phyloP scores from a whole-genome alignment of 805 yeast genomes.

The Candida golubevii region DNA sequence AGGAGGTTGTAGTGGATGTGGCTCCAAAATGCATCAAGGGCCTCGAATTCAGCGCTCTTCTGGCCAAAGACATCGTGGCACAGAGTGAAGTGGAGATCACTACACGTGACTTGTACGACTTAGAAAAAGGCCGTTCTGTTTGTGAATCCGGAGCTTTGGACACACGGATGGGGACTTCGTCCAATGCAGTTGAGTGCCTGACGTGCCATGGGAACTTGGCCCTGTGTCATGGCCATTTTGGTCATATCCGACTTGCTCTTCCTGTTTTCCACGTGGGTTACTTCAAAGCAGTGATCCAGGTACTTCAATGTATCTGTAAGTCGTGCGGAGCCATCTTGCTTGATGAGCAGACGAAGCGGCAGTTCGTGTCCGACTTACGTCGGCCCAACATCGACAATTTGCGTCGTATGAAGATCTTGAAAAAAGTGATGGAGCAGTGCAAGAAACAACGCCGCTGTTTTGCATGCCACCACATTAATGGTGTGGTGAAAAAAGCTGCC shows the following conservation, averaged over 20 bases:
- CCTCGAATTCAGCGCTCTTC: slow-evolving; percentile 87
- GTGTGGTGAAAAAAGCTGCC: slow-evolving; percentile 95
- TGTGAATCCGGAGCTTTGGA: slow-evolving; percentile 86
- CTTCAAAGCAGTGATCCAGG: slow-evolving; percentile 84
- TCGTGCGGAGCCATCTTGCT: slow-evolving; percentile 75
- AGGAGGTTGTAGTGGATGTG: slow-evolving; percentile 60
- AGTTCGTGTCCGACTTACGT: slow-evolving; percentile 72
- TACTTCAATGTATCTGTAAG: slow-evolving; percentile 88
- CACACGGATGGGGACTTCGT: slow-evolving; percentile 88
- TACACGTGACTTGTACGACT: slow-evolving; percentile 86
- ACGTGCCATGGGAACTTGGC: slow-evolving; percentile 93
- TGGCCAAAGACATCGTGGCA: slow-evolving; percentile 84
- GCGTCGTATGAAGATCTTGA: slow-evolving; percentile 84
- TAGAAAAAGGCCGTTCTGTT: slow-evolving; percentile 84
- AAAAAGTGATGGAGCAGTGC: slow-evolving; percentile 83
- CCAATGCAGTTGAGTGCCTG: slow-evolving; percentile 77
- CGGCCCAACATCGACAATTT: slow-evolving; percentile 87
- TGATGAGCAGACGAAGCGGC: slow-evolving; percentile 66
- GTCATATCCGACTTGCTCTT: slow-evolving; percentile 85
- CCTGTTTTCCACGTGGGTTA: slow-evolving; percentile 98
- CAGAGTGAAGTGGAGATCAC: slow-evolving; percentile 93
- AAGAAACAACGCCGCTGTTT: slow-evolving; percentile 91
- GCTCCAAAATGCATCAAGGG: slow-evolving; percentile 91
- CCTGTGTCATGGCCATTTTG: slow-evolving; percentile 97
- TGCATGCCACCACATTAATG: slow-evolving; percentile 83